Conservation (phyloP, 805 yeast genomes). For the Pichia sporocuriosa region DNA sequence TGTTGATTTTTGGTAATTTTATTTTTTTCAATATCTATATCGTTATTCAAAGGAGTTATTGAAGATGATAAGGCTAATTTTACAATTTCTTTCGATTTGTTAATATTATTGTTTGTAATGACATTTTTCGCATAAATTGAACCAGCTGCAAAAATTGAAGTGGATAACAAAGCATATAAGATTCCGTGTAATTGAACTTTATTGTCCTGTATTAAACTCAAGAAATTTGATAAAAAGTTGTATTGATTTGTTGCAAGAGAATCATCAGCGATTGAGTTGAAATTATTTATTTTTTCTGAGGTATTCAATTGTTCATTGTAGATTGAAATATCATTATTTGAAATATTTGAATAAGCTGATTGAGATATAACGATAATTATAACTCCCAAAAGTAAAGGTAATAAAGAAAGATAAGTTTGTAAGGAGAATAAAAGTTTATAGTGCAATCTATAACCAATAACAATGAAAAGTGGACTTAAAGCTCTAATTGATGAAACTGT, state of each 20-base stretch:
- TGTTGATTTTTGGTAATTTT: neutral
- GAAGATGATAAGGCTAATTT: constrained; percentile 3
- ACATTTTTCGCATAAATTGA: constrained; percentile 83
- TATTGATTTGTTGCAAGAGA: no score
- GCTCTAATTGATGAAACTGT: constrained; percentile 69
- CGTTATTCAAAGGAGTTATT: neutral
- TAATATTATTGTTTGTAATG: constrained; percentile 38
- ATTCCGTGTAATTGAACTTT: constrained; percentile 39
- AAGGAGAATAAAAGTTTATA: constrained; percentile 46
- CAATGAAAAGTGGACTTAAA: constrained; percentile 55
- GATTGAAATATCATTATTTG: neutral
- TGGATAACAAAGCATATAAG: constrained; percentile 58
- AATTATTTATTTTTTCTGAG: no score
- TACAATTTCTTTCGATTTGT: constrained; percentile 4
- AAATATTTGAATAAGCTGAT: constrained; percentile 5
- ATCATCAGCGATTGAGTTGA: no score
- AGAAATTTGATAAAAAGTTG: neutral
- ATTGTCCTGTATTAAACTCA: neutral
- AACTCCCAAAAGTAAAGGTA: constrained; percentile 49
- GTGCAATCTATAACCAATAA: constrained; percentile 45
- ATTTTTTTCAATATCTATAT: constrained; percentile 11
- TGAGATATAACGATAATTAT: constrained; percentile 38
- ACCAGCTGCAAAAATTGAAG: constrained; percentile 75
- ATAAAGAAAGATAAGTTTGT: constrained; percentile 44
- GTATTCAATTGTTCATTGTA: constrained; percentile 9